These are phyloP conservation scores for Panicum miliaceum DNA, from an alignment of 176 grass and related monocot species.

Conservation along the genomic window DNA sequence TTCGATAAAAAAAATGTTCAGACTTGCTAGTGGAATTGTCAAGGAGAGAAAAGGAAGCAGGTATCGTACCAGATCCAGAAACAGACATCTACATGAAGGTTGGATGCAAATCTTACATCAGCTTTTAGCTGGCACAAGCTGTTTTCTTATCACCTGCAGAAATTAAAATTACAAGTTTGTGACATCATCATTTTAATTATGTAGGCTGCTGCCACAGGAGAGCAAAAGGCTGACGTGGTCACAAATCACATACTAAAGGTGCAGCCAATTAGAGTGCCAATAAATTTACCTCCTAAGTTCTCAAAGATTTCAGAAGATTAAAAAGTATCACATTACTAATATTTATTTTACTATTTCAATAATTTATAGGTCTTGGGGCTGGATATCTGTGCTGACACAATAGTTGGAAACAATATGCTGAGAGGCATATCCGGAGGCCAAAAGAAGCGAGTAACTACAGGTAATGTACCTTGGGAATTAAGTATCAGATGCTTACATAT, in stretches of 20 bases:
- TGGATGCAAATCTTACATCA: not conserved
- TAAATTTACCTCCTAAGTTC: not conserved
- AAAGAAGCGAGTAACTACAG: constrained; percentile 91
- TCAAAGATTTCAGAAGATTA: not conserved
- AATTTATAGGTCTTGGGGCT: constrained; percentile 67
- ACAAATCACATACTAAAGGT: constrained; percentile 91
- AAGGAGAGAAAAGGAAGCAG: constrained; percentile 81
- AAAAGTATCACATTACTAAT: constrained; percentile 6
- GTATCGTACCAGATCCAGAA: constrained; percentile 79
- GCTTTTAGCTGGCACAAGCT: not conserved
- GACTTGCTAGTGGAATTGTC: constrained; percentile 69
- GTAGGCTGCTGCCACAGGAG: constrained; percentile 71
- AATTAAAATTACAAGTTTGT: not conserved
- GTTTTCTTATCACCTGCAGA: not conserved
- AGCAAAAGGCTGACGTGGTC: constrained; percentile 73
- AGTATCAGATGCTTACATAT: not conserved
- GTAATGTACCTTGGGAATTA: constrained; percentile 44
- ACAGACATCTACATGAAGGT: constrained; percentile 88
- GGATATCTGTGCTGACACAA: constrained; percentile 82
- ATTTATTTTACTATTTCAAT: not conserved
- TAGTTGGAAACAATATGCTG: constrained; percentile 79
- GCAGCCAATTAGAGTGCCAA: not conserved
- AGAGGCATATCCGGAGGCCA: constrained; percentile 88
- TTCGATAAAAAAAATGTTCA: constrained; percentile 24
- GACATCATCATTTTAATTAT: constrained; percentile 2